Percentiles rank a stretch among this genome's conserved stretches.
Evolutionary conservation across 2,329 filamentous ascomycete genomes (phyloP).

Genomic region (Coniosporium tulheliwenetii): DNA sequence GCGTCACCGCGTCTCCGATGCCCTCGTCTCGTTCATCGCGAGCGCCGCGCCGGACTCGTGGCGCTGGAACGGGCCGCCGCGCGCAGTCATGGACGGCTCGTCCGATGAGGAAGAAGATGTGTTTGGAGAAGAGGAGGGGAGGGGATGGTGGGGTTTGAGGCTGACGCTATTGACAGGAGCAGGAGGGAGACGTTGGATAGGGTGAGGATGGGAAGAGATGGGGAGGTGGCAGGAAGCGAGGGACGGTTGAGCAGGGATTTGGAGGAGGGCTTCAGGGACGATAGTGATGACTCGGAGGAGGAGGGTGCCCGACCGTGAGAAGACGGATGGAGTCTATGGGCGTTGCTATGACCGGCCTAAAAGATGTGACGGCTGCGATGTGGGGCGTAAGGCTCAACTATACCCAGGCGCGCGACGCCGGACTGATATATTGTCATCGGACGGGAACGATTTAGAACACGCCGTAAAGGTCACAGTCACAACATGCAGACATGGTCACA

Average conservation of each 20-base stretch:
- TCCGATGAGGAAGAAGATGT: constrained; percentile 17
- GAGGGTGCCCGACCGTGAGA: background rate
- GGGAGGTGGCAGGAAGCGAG: constrained; percentile 29
- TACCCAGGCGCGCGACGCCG: too few species aligned
- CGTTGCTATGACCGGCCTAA: too few species aligned
- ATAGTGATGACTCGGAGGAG: constrained; percentile 46
- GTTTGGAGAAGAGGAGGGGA: constrained; percentile 28
- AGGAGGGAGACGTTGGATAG: constrained; percentile 10
- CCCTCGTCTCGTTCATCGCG: constrained; percentile 15
- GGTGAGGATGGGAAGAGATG: constrained; percentile 17
- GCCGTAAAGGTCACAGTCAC: too few species aligned
- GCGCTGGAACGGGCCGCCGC: constrained; percentile 5
- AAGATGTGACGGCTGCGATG: too few species aligned
- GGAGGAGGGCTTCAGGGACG: constrained; percentile 60
- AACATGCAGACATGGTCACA: too few species aligned
- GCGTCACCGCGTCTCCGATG: constrained; percentile 17
- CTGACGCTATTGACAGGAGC: constrained; percentile 21
- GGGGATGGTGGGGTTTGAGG: constrained; percentile 28
- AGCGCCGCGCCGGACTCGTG: constrained; percentile 9
- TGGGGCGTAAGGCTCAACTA: too few species aligned
- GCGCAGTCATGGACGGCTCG: constrained; percentile 15
- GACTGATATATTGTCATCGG: too few species aligned
- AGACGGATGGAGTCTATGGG: too few species aligned
- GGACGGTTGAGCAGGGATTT: constrained; percentile 62
- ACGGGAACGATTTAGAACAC: too few species aligned